These are phyloP conservation scores for Naganishia sp. DNA, from an alignment of 1,284 basidiomycete genomes.

Conservation along the genomic window DNA sequence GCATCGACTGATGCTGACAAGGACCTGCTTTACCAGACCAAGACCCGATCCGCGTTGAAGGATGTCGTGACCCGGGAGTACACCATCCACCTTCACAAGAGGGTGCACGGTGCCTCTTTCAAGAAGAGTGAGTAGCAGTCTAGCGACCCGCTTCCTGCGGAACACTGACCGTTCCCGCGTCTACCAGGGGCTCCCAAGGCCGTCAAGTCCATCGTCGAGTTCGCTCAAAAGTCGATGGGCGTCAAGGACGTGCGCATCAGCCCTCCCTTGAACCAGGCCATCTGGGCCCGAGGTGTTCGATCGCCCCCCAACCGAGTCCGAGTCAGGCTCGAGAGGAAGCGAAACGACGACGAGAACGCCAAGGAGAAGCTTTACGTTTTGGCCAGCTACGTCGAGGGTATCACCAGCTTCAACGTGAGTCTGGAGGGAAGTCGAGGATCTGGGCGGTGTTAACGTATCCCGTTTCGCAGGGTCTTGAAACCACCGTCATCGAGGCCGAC, in stretches of 20 bases:
- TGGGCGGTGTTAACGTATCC: neutral
- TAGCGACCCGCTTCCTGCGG: neutral
- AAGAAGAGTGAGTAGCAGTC: slow-evolving; percentile 68
- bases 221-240: slow-evolving; percentile 91
- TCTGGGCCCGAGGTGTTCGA: slow-evolving; percentile 82
- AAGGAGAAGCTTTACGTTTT: slow-evolving; percentile 97
- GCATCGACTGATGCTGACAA: slow-evolving; percentile 12
- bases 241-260: slow-evolving; percentile 88
- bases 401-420: slow-evolving; percentile 76
- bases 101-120: slow-evolving; percentile 83
- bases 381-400: slow-evolving; percentile 75
- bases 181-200: slow-evolving; percentile 72
- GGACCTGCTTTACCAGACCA: slow-evolving; percentile 59
- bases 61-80: slow-evolving; percentile 96
- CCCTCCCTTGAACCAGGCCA: slow-evolving; percentile 88
- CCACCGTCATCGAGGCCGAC: slow-evolving; percentile 73
- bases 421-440: neutral
- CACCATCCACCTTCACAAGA: slow-evolving; percentile 94
- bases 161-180: neutral
- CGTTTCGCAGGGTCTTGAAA: slow-evolving; percentile 70
- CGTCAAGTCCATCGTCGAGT: slow-evolving; percentile 85
- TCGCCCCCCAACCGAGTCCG: slow-evolving; percentile 85
- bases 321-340: slow-evolving; percentile 88
- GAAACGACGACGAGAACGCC: slow-evolving; percentile 92
- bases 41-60: slow-evolving; percentile 87